Conservation (phyloP, 2,329 filamentous ascomycete species). For the Monosporascus sp. region DNA sequence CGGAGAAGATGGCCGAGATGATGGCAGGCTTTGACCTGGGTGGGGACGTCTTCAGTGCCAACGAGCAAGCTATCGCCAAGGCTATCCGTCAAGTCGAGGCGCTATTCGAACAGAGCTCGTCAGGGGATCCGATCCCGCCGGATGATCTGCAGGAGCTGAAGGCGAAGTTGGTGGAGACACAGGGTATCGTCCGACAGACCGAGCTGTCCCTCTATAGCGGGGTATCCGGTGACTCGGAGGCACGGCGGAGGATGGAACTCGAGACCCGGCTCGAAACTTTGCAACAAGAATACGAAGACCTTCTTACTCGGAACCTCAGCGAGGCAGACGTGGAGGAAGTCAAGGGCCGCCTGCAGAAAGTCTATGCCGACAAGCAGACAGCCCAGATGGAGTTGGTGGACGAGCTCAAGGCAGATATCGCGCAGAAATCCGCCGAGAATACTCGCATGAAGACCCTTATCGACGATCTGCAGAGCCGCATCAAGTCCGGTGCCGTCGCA, state of each 20-base stretch:
- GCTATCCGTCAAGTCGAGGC: constrained; percentile 79
- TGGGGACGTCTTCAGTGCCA: constrained; percentile 87
- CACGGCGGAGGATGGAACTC: constrained; percentile 67
- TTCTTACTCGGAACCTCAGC: constrained; percentile 73
- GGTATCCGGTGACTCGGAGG: constrained; percentile 57
- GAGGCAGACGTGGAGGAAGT: constrained; percentile 79
- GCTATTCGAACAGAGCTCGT: constrained; percentile 69
- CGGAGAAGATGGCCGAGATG: constrained; percentile 99
- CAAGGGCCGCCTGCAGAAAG: constrained; percentile 71
- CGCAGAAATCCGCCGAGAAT: constrained; percentile 76
- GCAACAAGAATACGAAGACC: constrained; percentile 77
- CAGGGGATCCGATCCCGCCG: constrained; percentile 73
- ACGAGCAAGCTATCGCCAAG: constrained; percentile 77
- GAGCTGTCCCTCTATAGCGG: constrained; percentile 77
- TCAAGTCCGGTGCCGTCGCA: constrained; percentile 54
- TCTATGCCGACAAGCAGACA: constrained; percentile 70
- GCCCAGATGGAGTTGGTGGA: constrained; percentile 68
- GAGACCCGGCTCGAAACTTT: constrained; percentile 69
- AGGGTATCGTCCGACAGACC: constrained; percentile 87
- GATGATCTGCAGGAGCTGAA: constrained; percentile 76
- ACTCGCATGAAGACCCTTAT: constrained; percentile 73
- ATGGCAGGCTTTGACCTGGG: constrained; percentile 98
- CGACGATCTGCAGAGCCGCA: constrained; percentile 69
- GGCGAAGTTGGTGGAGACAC: constrained; percentile 76
- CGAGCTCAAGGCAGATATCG: constrained; percentile 70